A percentile compares a stretch with the other conserved stretches of the same genome.
These are phyloP conservation scores for Phytophthora kernoviae DNA, from an alignment of 352 stramenopile genomes.

Conservation along the genomic window DNA sequence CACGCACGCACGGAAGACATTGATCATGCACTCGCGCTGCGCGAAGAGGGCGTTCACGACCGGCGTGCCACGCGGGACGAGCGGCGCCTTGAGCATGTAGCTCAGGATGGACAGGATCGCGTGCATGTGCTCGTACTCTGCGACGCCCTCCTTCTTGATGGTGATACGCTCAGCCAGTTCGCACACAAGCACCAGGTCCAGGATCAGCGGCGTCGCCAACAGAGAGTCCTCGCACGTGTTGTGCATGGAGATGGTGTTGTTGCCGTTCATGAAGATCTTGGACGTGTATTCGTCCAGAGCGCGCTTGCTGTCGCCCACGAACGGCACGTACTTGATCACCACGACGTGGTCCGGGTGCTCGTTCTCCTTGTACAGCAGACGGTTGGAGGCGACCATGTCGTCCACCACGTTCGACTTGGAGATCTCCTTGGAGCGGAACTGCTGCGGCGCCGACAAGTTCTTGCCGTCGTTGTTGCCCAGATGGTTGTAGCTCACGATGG, in stretches of 20 bases:
- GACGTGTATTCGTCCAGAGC: slow-evolving; percentile 99
- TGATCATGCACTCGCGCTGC: slow-evolving; percentile 98
- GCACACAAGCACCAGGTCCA: slow-evolving; percentile 98
- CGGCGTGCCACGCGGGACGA: slow-evolving; percentile 97
- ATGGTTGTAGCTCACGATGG: slow-evolving; percentile 99
- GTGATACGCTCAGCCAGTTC: slow-evolving; percentile 97
- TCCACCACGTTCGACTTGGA: slow-evolving; percentile 99
- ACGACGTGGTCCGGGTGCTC: slow-evolving; percentile 99
- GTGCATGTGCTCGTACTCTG: slow-evolving; percentile 96
- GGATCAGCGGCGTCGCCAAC: slow-evolving; percentile 97
- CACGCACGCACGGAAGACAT: slow-evolving; percentile 98
- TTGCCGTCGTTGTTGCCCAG: slow-evolving; percentile 99
- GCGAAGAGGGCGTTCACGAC: slow-evolving; percentile 99
- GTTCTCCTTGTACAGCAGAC: slow-evolving; percentile 97
- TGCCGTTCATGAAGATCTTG: slow-evolving; percentile 99
- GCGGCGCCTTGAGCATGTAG: slow-evolving; percentile 99
- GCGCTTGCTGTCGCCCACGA: slow-evolving; percentile 98
- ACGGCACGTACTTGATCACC: slow-evolving; percentile 99
- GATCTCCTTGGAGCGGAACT: slow-evolving; percentile 99
- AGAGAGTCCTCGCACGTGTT: slow-evolving; percentile 99
- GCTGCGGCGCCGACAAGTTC: slow-evolving; percentile 98
- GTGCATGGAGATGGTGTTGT: slow-evolving; percentile 99
- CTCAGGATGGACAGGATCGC: slow-evolving; percentile 97
- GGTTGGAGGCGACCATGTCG: slow-evolving; percentile 98
- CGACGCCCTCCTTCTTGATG: slow-evolving; percentile 91